Evolutionary conservation across 1,284 basidiomycete species (phyloP).

Genomic region (Naganishia liquefaciens): DNA sequence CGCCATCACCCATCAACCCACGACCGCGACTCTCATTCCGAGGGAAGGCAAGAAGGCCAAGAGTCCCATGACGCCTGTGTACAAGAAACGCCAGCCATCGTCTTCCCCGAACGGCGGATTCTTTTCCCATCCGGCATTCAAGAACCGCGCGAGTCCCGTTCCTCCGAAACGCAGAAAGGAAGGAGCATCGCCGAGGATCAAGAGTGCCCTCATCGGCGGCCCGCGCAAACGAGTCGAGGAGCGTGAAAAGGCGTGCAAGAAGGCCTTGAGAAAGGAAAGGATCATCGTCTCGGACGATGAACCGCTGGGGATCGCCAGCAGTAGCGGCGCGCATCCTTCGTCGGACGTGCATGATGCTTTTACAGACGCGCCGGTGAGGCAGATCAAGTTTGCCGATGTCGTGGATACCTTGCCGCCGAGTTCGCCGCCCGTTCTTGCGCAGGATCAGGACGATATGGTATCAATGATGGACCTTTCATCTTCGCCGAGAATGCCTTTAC

Average conservation of each 20-base stretch:
- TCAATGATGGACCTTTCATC: background rate
- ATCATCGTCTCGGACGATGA: background rate
- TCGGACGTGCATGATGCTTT: slow-evolving; percentile 10
- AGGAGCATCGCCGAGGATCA: background rate
- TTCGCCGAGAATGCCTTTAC: background rate
- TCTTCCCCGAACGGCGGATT: slow-evolving; percentile 13
- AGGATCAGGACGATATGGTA: background rate
- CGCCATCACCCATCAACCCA: slow-evolving; percentile 5
- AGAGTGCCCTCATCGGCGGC: background rate
- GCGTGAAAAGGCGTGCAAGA: background rate
- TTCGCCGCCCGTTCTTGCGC: slow-evolving; percentile 9
- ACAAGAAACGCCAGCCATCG: slow-evolving; percentile 2
- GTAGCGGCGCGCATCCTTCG: slow-evolving; percentile 11
- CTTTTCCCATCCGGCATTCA: slow-evolving; percentile 19
- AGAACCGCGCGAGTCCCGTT: background rate
- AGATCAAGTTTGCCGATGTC: background rate
- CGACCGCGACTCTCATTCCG: background rate
- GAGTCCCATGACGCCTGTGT: background rate
- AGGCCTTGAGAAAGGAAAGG: background rate
- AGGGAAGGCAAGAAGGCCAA: background rate
- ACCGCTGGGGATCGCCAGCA: slow-evolving; percentile 2
- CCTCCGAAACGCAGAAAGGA: background rate
- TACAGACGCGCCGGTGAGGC: background rate
- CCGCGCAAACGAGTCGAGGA: background rate
- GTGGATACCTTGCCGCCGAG: slow-evolving; percentile 11